Conservation (phyloP, 108 stramenopile genomes). For the Skeletonema tropicum region DNA sequence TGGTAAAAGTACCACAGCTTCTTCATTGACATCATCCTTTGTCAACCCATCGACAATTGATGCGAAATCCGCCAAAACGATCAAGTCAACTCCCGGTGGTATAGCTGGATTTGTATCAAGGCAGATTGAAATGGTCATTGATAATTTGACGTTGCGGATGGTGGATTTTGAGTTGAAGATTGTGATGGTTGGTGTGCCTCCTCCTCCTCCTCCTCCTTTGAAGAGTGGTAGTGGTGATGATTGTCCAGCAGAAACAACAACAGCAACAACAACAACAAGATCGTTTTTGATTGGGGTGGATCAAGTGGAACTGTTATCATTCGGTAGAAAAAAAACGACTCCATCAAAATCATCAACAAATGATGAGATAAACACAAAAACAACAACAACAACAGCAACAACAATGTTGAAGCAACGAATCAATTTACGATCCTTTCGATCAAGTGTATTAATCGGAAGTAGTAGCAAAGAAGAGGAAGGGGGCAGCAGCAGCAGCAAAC, state of each 20-base stretch:
- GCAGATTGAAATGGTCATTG: constrained; percentile 45
- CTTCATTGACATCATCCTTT: constrained; percentile 5
- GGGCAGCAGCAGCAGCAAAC: not conserved
- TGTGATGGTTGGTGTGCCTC: not conserved
- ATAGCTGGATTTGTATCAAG: constrained; percentile 34
- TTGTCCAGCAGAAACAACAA: not conserved
- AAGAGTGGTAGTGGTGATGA: not conserved
- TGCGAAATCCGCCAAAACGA: constrained; percentile 6
- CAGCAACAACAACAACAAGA: not conserved
- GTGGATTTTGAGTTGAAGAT: constrained; percentile 19
- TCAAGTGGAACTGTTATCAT: constrained; percentile 33
- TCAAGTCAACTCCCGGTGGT: constrained; percentile 20
- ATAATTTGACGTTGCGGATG: constrained; percentile 32
- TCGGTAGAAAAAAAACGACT: constrained; percentile 28
- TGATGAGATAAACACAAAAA: not conserved
- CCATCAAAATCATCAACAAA: not conserved
- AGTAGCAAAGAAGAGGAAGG: not conserved
- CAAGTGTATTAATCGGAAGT: not conserved
- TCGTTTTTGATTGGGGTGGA: constrained; percentile 22
- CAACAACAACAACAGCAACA: not conserved
- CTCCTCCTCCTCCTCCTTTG: not conserved
- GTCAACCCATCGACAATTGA: constrained; percentile 29
- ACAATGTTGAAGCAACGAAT: constrained; percentile 22
- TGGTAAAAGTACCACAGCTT: not conserved
- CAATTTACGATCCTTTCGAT: constrained; percentile 22